Base-by-base conservation (phyloP, 2,329 filamentous ascomycete genomes). In the Calonectria pseudoturangicola region DNA sequence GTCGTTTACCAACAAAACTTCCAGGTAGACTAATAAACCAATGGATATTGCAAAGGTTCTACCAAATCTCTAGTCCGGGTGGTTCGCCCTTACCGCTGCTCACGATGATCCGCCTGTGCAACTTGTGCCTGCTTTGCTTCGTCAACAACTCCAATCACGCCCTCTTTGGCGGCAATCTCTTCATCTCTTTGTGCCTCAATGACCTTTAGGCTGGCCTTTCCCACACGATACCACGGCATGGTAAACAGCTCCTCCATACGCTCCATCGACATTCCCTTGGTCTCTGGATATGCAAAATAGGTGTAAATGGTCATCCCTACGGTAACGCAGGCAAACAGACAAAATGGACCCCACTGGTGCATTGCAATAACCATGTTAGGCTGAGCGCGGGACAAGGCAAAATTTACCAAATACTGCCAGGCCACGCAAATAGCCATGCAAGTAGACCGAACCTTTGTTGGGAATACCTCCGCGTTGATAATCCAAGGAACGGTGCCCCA, bases 401-500 rank as follows among this genome's bases (percentile, higher is more conserved):
- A 71, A 63, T 71, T 71, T 27, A 67, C 54, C 30, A 71, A 27
- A 36, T 67, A 71, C 27, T 71, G 69, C 69, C 69, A 71, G 33
- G 63, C 47, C 41, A 71, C 54, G n/a, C 69, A 71, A 10, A 66
- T 71, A 8, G 69, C 62, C 69, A 71, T 71, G 39, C 69, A 71
- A 4, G 69, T 71, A 6, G 69, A 71, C 8, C 69, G 64, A 41
- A 71, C 45, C n/a, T 41, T 71, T 12, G 41, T 71, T 39, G 69
- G 69, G 63, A 71, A 71, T 10, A 71, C 69, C 27, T 71, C 68
- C 1, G 66, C 30, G 39, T 72, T 72, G 45, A 72, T 72, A 21
- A 72, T 68, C 65, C 65, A 72, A 5, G 70, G 70, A 41, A 68
- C 43, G 2, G 70, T 72, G 15, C 56, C 70, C 70, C 70, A 72